phyloP scores from a whole-genome alignment of 805 yeast genomes.

The Suhomyces kilbournensis region DNA sequence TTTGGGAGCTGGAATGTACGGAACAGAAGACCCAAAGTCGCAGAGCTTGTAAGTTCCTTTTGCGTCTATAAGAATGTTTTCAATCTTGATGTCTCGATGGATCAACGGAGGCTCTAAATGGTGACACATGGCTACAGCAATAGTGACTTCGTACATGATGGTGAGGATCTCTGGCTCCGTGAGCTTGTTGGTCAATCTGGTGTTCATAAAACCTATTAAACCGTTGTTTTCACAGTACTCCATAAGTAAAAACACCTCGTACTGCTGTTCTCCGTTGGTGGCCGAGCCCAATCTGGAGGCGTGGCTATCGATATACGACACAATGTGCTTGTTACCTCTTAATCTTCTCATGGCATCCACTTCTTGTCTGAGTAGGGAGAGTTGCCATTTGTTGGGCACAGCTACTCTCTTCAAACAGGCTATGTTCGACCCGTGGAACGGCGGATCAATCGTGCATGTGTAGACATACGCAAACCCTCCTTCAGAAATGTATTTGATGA shows the following conservation, averaged over 20 bases:
- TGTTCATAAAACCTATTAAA: conserved; percentile 75
- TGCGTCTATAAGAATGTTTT: conserved; percentile 66
- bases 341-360: conserved; percentile 96
- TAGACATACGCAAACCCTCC: conserved; percentile 98
- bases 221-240: conserved; percentile 77
- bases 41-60: conserved; percentile 64
- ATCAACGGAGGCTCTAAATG: conserved; percentile 65
- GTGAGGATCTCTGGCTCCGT: conserved; percentile 65
- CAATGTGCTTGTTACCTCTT: conserved; percentile 74
- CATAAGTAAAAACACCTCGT: conserved; percentile 78
- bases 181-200: conserved; percentile 61
- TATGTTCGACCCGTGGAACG: conserved; percentile 46
- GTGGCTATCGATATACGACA: conserved; percentile 90
- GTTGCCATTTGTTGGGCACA: conserved; percentile 84
- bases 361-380: conserved; percentile 84
- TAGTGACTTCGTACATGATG: conserved; percentile 66
- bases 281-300: conserved; percentile 62
- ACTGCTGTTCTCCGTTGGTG: conserved; percentile 45
- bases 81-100: conserved; percentile 81
- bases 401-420: conserved; percentile 94
- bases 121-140: conserved; percentile 79
- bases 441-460: conserved; percentile 67
- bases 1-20: conserved; percentile 59
- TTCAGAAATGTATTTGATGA: conserved; percentile 71
- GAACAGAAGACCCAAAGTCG: conserved; percentile 81